phyloP scores from a whole-genome alignment of 2,329 filamentous ascomycete species.

The Pyrenophora seminiperda region DNA sequence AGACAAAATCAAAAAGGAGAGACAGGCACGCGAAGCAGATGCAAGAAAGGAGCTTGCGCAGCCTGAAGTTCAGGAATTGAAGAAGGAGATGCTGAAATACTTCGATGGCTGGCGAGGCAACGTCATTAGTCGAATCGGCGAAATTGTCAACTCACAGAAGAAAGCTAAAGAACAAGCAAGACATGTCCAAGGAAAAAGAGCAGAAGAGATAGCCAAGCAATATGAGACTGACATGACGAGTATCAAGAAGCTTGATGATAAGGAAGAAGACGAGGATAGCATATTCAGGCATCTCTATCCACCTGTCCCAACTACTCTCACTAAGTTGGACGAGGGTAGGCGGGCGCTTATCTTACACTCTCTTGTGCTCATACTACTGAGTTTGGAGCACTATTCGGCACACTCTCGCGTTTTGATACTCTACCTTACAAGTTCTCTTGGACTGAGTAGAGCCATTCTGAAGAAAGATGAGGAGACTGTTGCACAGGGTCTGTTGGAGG shows the following conservation, averaged over 20 bases:
- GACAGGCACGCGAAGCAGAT: slow-evolving; percentile 38
- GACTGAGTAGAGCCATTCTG: slow-evolving; percentile 68
- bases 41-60: slow-evolving; percentile 57
- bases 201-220: slow-evolving; percentile 37
- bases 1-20: slow-evolving; percentile 40
- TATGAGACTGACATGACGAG: slow-evolving; percentile 32
- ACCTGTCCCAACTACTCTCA: slow-evolving; percentile 56
- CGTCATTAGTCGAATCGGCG: slow-evolving; percentile 71
- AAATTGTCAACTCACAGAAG: slow-evolving; percentile 59
- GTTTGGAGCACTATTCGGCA: slow-evolving; percentile 76
- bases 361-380: slow-evolving; percentile 73
- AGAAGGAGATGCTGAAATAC: slow-evolving; percentile 69
- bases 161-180: slow-evolving; percentile 40
- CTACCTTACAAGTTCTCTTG: slow-evolving; percentile 71
- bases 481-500: slow-evolving; percentile 73
- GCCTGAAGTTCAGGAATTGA: slow-evolving; percentile 66
- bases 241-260: slow-evolving; percentile 32
- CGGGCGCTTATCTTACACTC: slow-evolving; percentile 72
- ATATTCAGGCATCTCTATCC: slow-evolving; percentile 49
- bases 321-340: slow-evolving; percentile 64
- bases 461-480: slow-evolving; percentile 76
- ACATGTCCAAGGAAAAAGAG: slow-evolving; percentile 27
- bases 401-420: slow-evolving; percentile 75
- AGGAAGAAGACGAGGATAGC: slow-evolving; percentile 43
- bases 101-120: slow-evolving; percentile 81